A percentile compares a stretch with the other conserved stretches of the same genome.
phyloP scores from a whole-genome alignment of 2,329 filamentous ascomycete species.

The Alternaria sp. region DNA sequence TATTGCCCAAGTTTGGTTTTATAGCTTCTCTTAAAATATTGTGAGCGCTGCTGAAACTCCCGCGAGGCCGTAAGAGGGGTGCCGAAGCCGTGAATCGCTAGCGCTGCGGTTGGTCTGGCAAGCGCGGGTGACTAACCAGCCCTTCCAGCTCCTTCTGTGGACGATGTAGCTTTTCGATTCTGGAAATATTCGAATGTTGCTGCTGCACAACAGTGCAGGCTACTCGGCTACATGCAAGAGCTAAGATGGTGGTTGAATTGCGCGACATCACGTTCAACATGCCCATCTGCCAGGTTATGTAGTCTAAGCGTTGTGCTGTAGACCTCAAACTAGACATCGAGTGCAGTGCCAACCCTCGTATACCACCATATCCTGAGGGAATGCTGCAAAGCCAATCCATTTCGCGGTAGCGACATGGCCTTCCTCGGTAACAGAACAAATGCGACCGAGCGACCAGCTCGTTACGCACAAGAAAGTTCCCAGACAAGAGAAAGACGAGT shows the following conservation, averaged over 20 bases:
- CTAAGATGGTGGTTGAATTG: not conserved
- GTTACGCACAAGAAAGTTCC: not conserved
- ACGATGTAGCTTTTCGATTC: no score
- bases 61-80: constrained; percentile 16
- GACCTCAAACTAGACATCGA: not conserved
- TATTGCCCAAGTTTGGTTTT: not conserved
- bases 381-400: not conserved
- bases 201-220: not conserved
- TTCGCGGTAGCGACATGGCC: not conserved
- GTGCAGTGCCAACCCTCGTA: not conserved
- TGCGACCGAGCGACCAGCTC: not conserved
- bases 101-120: constrained; percentile 1
- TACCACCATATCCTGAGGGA: not conserved
- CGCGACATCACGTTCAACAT: not conserved
- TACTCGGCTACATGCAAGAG: not conserved
- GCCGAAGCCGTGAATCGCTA: constrained; percentile 16
- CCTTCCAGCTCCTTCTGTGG: not conserved
- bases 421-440: not conserved
- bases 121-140: constrained; percentile 2
- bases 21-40: not conserved
- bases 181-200: no score
- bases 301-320: not conserved
- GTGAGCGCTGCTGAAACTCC: constrained; percentile 9
- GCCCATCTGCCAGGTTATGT: not conserved
- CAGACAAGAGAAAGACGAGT: not conserved